Percentiles rank a stretch among this genome's conserved stretches.
These are phyloP conservation scores for Megacollybia marginata DNA, from an alignment of 768 basidiomycete species.

Conservation along the genomic window DNA sequence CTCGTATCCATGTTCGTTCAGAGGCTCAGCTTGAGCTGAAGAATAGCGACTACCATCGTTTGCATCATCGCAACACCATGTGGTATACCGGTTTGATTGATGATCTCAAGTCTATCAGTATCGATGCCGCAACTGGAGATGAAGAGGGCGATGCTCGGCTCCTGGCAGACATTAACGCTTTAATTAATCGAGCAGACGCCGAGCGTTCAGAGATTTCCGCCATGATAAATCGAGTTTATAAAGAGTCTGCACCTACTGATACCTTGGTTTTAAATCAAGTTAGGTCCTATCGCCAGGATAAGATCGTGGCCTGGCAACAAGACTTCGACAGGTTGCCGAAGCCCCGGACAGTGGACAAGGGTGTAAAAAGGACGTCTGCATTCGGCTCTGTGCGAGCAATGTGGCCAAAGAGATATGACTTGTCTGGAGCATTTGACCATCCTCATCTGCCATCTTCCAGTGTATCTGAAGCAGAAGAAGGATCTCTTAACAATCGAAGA, in stretches of 20 bases:
- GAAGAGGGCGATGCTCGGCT: slow-evolving; percentile 62
- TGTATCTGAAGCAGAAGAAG: slow-evolving; percentile 72
- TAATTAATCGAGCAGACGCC: slow-evolving; percentile 67
- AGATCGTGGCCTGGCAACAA: slow-evolving; percentile 93
- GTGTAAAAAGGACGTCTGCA: slow-evolving; percentile 47
- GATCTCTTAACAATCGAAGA: slow-evolving; percentile 35
- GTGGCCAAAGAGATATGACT: slow-evolving; percentile 58
- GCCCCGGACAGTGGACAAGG: slow-evolving; percentile 42
- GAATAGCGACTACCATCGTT: slow-evolving; percentile 79
- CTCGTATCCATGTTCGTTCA: slow-evolving; percentile 76
- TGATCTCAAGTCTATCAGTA: slow-evolving; percentile 68
- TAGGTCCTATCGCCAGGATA: slow-evolving; percentile 82
- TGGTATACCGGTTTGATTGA: slow-evolving; percentile 76
- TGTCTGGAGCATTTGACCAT: slow-evolving; percentile 45
- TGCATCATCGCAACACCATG: slow-evolving; percentile 60
- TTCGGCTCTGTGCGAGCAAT: slow-evolving; percentile 67
- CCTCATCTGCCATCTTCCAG: slow-evolving; percentile 53
- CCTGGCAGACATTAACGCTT: slow-evolving; percentile 50
- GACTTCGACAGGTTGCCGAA: slow-evolving; percentile 86
- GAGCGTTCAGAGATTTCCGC: slow-evolving; percentile 68
- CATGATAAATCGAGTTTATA: slow-evolving; percentile 74
- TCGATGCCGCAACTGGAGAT: slow-evolving; percentile 75
- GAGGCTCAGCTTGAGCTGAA: slow-evolving; percentile 86
- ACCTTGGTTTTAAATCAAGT: slow-evolving; percentile 84
- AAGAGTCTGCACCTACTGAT: slow-evolving; percentile 72